phyloP scores from a whole-genome alignment of 1,284 basidiomycete genomes.

The Sphaerobolus stellatus region DNA sequence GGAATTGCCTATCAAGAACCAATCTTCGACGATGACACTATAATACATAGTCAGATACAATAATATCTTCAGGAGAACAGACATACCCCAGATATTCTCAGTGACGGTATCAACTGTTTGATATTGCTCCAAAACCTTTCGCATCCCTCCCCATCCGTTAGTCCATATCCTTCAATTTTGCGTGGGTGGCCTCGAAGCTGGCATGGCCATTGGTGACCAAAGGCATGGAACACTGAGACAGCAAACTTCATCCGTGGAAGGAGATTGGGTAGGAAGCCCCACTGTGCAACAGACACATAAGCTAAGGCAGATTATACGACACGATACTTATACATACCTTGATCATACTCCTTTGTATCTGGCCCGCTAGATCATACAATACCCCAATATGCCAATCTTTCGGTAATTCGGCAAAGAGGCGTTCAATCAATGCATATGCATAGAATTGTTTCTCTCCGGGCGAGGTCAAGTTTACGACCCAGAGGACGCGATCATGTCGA shows the following conservation, averaged over 20 bases:
- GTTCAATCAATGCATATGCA: constrained; percentile 32
- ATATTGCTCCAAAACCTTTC: constrained; percentile 38
- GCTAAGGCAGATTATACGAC: too few species aligned
- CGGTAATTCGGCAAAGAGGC: constrained; percentile 30
- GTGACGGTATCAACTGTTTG: constrained; percentile 26
- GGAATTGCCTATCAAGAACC: neutral
- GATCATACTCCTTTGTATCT: constrained; percentile 33
- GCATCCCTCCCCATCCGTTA: constrained; percentile 37
- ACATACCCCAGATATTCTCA: constrained; percentile 10
- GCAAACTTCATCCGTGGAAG: constrained; percentile 28
- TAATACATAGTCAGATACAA: too few species aligned
- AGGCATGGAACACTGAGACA: constrained; percentile 43
- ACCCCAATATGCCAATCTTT: constrained; percentile 29
- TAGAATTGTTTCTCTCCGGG: constrained; percentile 44
- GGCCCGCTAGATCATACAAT: constrained; percentile 42
- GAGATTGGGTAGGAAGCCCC: constrained; percentile 29
- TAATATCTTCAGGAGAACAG: too few species aligned
- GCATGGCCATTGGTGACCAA: constrained; percentile 41
- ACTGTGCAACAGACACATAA: too few species aligned
- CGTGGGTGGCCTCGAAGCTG: constrained; percentile 39
- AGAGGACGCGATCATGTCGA: constrained; percentile 37
- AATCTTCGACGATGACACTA: neutral
- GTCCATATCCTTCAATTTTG: constrained; percentile 28
- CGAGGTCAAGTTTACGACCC: constrained; percentile 40
- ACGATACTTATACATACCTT: too few species aligned